Evolutionary conservation across 495 filamentous ascomycete genomes (phyloP).

Genomic region (Daldinia bambusicola): DNA sequence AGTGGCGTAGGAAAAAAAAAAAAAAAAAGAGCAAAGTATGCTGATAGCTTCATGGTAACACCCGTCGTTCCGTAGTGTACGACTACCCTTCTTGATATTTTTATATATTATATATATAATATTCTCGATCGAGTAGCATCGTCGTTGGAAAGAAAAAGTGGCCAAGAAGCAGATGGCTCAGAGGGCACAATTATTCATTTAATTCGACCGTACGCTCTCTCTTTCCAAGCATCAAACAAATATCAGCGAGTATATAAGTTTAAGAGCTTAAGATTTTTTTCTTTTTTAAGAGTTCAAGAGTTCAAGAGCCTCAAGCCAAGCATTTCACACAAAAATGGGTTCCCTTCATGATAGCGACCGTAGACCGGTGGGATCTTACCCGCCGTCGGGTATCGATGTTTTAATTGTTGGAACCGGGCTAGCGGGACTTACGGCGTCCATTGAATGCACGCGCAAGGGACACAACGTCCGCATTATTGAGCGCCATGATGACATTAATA

Average conservation of each 20-base stretch:
- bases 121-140: constrained; percentile 27
- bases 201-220: not conserved
- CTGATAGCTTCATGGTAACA: constrained; percentile 7
- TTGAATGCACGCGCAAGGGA: constrained; percentile 72
- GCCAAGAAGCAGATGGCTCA: not conserved
- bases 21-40: constrained; percentile 5
- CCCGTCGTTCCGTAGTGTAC: constrained; percentile 24
- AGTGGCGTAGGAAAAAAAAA: constrained; percentile 9
- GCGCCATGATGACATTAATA: constrained; percentile 55
- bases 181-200: not conserved
- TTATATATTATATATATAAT: constrained; percentile 9
- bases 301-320: not conserved
- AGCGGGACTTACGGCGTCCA: constrained; percentile 69
- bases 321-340: constrained; percentile 41
- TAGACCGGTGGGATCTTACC: constrained; percentile 55
- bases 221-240: not conserved
- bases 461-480: constrained; percentile 70
- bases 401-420: constrained; percentile 72
- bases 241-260: not conserved
- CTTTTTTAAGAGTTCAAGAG: not conserved
- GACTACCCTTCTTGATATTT: constrained; percentile 6
- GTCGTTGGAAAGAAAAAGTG: not conserved
- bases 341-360: constrained; percentile 41
- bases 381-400: constrained; percentile 63
- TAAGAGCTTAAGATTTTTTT: not conserved